Conservation (phyloP, 345 rosid genomes). For the Sonneratia caseolaris region DNA sequence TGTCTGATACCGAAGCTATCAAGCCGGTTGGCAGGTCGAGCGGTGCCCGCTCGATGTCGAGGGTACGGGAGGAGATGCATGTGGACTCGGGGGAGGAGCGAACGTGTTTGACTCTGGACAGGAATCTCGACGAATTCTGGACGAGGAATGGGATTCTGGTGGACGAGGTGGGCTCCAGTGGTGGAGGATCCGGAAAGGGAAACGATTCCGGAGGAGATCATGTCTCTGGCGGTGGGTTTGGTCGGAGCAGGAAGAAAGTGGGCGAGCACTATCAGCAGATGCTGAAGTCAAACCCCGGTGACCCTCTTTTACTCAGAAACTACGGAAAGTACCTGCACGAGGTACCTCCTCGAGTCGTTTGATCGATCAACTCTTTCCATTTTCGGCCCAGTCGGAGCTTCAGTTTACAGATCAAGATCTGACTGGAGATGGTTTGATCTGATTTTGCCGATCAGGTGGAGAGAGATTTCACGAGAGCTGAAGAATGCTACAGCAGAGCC, state of each 20-base stretch:
- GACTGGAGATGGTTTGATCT: neutral
- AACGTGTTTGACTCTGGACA: too few relatives aligned
- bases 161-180: constrained; percentile 34
- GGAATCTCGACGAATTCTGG: constrained; percentile 16
- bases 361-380: neutral
- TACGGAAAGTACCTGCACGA: constrained; percentile 67
- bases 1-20: constrained; percentile 42
- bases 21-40: constrained; percentile 16
- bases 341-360: constrained; percentile 24
- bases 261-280: constrained; percentile 56
- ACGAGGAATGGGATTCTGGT: constrained; percentile 24
- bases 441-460: constrained; percentile 37
- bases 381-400: too few relatives aligned
- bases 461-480: constrained; percentile 50
- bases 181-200: constrained; percentile 24
- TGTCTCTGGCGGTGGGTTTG: constrained; percentile 15
- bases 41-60: constrained; percentile 25
- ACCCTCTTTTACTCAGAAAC: constrained; percentile 60
- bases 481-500: constrained; percentile 75
- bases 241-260: constrained; percentile 29
- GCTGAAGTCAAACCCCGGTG: constrained; percentile 52
- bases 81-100: constrained; percentile 6
- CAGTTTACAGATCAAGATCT: neutral
- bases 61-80: constrained; percentile 40
- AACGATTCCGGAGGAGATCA: constrained; percentile 12